phyloP scores from a whole-genome alignment of 495 filamentous ascomycete species.

The Tuber calosporum region DNA sequence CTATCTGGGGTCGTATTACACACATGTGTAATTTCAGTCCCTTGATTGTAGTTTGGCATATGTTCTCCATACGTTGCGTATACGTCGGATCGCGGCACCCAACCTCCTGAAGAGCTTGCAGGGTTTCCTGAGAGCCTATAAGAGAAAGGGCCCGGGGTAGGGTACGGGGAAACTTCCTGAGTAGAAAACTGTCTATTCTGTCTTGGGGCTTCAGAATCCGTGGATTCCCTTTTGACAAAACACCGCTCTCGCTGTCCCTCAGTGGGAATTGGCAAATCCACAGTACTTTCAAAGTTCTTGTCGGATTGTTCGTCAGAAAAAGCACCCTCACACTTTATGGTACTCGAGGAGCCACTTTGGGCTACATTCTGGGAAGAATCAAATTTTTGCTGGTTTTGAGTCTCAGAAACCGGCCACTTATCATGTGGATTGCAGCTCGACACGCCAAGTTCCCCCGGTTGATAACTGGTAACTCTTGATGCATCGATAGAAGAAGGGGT shows the following conservation, averaged over 20 bases:
- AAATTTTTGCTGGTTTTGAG: neutral
- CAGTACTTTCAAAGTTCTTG: neutral
- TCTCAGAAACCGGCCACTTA: neutral
- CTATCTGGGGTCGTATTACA: no score
- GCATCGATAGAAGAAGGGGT: neutral
- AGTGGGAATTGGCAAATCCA: neutral
- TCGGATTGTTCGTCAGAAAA: neutral
- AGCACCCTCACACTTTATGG: neutral
- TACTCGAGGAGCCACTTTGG: neutral
- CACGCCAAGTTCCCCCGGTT: no score
- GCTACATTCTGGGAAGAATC: no score
- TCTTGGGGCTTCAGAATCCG: neutral
- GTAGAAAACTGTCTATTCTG: no score
- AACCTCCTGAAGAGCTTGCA: no score
- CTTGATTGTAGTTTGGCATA: no score
- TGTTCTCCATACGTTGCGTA: no score
- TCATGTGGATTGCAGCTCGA: neutral
- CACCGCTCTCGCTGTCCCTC: no score
- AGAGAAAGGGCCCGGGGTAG: no score
- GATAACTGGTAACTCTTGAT: neutral
- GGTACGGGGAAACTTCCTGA: rapidly evolving
- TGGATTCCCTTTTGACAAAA: neutral
- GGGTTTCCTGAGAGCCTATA: no score
- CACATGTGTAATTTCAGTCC: no score
- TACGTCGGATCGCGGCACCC: no score